Evolutionary conservation across 164 flowering plant genomes (phyloP), one percentile per base, ranked within the genome.

Genomic region (Magnolia kwangsiensis): DNA sequence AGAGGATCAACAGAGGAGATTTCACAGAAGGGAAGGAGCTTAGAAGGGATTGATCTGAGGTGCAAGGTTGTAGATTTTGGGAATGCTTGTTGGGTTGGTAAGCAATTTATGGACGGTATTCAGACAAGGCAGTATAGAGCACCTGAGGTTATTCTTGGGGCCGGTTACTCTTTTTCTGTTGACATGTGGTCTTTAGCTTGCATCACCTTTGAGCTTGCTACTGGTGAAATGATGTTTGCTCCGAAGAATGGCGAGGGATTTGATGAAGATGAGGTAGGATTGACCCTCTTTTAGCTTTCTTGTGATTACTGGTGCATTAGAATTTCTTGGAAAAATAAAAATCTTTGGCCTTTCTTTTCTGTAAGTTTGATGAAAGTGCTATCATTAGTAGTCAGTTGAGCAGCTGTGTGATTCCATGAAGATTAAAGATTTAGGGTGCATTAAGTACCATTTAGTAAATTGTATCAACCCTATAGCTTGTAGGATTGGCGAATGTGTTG

Each of bases 131-230:
- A 95, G 81, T 95, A 95, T 78, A 88, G 97, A 84, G 95, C 99
- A 78, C 99, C 99, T 73, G 99, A 95, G 84, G 96, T 93, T 74
- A 85, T 95, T 76, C 80, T 95, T 14, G 88, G 84, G 63, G 78
- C 96, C 66, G 94, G 96, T 8, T 95, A 95, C 80, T 87, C 95
- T 24, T 87, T 78, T 72, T 80, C 98, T 59, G 92, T 85, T 81
- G 99, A 95, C 76, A 90, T 95, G 90, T 95, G 99, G 99, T 95
- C 99, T 51, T 93, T 95, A 83, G 99, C 92, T 80, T 95, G 99
- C 84, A 90, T 82, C 66, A 92, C 94, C 0, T 92, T 95, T 73
- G 98, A 95, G 82, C 97, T 95, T 84, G 96, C 98, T 74, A 91
- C 98, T 55, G 98, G 98, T 71, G 98, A 95, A 76, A 95, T 93